Evolutionary conservation across 2,329 filamentous ascomycete species (phyloP).

Genomic region (Beauveria varroae): DNA sequence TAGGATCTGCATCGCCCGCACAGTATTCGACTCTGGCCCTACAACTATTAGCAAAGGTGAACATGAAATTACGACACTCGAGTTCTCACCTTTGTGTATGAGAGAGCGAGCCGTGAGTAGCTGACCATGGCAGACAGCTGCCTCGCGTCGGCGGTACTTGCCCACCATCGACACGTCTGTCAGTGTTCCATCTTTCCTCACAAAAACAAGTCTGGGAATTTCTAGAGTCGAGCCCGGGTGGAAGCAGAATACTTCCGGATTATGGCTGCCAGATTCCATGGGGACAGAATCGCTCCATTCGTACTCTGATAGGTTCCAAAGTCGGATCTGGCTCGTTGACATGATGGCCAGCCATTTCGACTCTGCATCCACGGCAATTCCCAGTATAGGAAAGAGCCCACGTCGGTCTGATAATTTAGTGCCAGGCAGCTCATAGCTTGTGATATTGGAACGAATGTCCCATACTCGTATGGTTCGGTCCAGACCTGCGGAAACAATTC

Average conservation of each 20-base stretch:
- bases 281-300: slow-evolving; percentile 48
- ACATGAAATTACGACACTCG: neutral
- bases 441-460: slow-evolving; percentile 43
- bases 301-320: slow-evolving; percentile 56
- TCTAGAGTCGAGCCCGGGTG: slow-evolving; percentile 29
- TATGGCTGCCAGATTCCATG: slow-evolving; percentile 45
- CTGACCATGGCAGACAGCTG: slow-evolving; percentile 43
- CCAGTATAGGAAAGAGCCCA: slow-evolving; percentile 51
- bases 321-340: slow-evolving; percentile 46
- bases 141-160: slow-evolving; percentile 37
- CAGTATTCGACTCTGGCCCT: slow-evolving; percentile 12
- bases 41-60: slow-evolving; percentile 2
- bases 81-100: slow-evolving; percentile 27
- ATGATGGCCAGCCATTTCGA: slow-evolving; percentile 61
- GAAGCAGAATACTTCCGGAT: slow-evolving; percentile 59
- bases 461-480: slow-evolving; percentile 63
- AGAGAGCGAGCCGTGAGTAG: slow-evolving; percentile 43
- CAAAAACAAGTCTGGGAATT: slow-evolving; percentile 46
- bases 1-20: slow-evolving; percentile 28
- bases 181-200: slow-evolving; percentile 58
- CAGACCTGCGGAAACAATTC: slow-evolving; percentile 61
- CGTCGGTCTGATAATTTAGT: slow-evolving; percentile 30
- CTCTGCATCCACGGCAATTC: slow-evolving; percentile 56
- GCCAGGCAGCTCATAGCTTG: slow-evolving; percentile 33
- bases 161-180: slow-evolving; percentile 32